Base-by-base conservation (phyloP, 2,329 filamentous ascomycete species). In the Nemania diffusa region DNA sequence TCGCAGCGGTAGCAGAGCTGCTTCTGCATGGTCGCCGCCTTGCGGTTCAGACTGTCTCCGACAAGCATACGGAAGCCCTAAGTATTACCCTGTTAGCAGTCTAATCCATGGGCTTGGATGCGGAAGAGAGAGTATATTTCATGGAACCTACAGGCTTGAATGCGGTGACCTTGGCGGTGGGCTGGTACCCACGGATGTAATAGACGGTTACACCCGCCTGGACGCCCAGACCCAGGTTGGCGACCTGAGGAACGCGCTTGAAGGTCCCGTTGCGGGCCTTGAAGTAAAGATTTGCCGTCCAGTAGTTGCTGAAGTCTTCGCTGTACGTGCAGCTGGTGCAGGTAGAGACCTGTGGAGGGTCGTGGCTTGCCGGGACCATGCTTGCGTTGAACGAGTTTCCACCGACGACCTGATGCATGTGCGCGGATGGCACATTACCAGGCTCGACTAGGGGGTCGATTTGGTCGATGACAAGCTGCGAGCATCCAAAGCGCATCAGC, bases 401-500 rank as follows among this genome's bases (percentile, higher is more conserved):
- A 24, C 76, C 76, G 58, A 77, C 74, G 63, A 78, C 67, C 68
- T 77, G 75, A 62, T 77, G 75, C 75, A 77, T 76, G 68, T 77
- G 75, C 15, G 75, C 71, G 29, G 75, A 77, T 6, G 75, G 75
- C 65, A 71, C 66, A 67, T 71, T 76, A 57, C 75, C 74, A 13
- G 75, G 74, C 70, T 77, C 72, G 44, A 76, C 75, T 34, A 77
- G 65, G 9, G 75, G 75, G 62, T 77, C 75, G 59, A 76, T 70
- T 27, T 77, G 75, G 68, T 79, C 76, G 65, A 79, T 74, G 52
- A 75, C 75, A 62, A 79, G 75, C 71, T 78, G 76, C 7, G 76
- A 78, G 73, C 78, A 79, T 34, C 75, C 77, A 62, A 78, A 79
- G 46, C 78, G 77, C 75, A 79, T 79, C 71, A 79, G 74, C 69